Evolutionary conservation across 352 stramenopile species (phyloP), one percentile per base, ranked within the genome.

Genomic region (Phytopythium montanum): DNA sequence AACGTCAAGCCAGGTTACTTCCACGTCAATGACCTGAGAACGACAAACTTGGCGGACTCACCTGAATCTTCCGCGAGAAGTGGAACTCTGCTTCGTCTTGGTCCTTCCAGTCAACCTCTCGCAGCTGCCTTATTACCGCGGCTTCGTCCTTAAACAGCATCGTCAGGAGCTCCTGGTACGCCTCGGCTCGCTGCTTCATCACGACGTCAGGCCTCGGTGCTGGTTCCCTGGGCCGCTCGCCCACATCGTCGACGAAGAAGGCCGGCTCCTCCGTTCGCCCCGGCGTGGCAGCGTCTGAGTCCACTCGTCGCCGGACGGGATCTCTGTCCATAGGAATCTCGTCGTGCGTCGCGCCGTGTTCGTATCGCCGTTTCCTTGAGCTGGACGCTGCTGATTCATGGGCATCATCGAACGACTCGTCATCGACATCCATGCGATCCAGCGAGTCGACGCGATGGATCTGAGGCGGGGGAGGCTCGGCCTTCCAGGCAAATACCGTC

Each of bases 121-220:
- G 45, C 45, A 52, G n/a, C 26, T 52, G 45, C 45, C 14, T 36
- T 10, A 52, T 4, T 26, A 52, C 45, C 13, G 45, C 45, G 5
- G 80, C 56, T 38, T 59, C 66, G 65, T 87, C 68, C 42, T 64
- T 64, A 36, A 91, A 82, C 31, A 90, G 58, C 39, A 76, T 59
- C n/a, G 64, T 58, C 51, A 93, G 50, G 16, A 93, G 46, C 50
- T 85, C 72, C 45, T 89, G 73, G 52, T 93, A 93, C 28, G 67
- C 62, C 0, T 85, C 75, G 5, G 85, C 80, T 39, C 72, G 73
- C 33, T 68, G 59, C 57, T 82, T 68, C n/a, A 73, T 55, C 7
- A 66, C 52, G 59, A 69, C 56, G 64, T 82, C 65, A 50, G 65
- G 70, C 9, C 59, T 68, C 5, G 69, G 74, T 19, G 63, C 38